Evolutionary conservation across 495 filamentous ascomycete genomes (phyloP).

Genomic region (Staphylotrichum longicolle): DNA sequence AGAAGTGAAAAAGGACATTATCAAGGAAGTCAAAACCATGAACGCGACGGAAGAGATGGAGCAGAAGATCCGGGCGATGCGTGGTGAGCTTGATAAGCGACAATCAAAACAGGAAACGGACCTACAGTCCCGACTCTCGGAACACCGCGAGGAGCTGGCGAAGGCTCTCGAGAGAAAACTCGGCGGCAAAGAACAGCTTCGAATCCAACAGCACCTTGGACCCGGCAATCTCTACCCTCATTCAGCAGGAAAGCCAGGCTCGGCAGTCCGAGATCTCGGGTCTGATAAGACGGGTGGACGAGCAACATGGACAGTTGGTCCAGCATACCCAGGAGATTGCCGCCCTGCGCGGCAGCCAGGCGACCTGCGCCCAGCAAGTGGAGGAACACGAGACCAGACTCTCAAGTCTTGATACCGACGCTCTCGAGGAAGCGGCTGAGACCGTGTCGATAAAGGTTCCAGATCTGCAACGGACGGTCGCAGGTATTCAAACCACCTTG

Average conservation of each 20-base stretch:
- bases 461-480: constrained; percentile 7
- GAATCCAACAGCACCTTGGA: neutral
- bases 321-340: constrained; percentile 2
- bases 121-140: constrained; percentile 1
- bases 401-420: constrained; percentile 14
- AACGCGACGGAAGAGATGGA: constrained; percentile 1
- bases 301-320: neutral
- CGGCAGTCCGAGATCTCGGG: constrained; percentile 1
- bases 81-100: constrained; percentile 11
- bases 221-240: neutral
- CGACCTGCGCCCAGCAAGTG: neutral
- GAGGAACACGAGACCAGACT: constrained; percentile 19
- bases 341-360: neutral
- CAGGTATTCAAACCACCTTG: neutral
- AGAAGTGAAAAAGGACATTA: constrained; percentile 2
- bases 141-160: constrained; percentile 9
- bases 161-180: constrained; percentile 4
- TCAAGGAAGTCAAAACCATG: neutral
- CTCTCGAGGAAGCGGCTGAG: constrained; percentile 13
- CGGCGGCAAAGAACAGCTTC: neutral
- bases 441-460: constrained; percentile 16
- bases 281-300: constrained; percentile 6
- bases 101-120: constrained; percentile 10
- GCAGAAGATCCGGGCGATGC: neutral
- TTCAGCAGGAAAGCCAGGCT: neutral